Conservation (phyloP, 345 rosid genomes). For the Aethionema arabicum region DNA sequence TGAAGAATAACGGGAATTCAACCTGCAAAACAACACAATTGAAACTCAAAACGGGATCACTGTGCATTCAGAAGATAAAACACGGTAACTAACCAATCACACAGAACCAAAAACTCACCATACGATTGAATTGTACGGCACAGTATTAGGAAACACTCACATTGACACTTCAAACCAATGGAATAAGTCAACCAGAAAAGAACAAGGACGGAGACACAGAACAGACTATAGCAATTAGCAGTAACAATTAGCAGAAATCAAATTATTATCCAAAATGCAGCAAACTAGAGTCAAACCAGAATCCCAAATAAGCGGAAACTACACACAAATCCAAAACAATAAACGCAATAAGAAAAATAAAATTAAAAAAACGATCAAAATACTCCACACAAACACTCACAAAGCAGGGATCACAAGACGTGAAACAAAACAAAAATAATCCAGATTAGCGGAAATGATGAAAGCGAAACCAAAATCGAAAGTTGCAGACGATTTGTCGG, state of each 20-base stretch:
- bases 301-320: slow-evolving; percentile 6
- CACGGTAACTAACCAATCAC: slow-evolving; percentile 1
- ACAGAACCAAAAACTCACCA: slow-evolving; percentile 12
- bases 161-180: slow-evolving; percentile 4
- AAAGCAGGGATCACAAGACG: slow-evolving; percentile 9
- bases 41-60: background rate
- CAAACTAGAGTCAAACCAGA: background rate
- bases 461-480: slow-evolving; percentile 33
- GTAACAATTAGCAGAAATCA: background rate
- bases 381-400: slow-evolving; percentile 10
- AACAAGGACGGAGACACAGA: background rate
- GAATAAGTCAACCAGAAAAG: background rate
- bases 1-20: slow-evolving; percentile 13
- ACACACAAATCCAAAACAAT: slow-evolving; percentile 13
- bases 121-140: slow-evolving; percentile 8
- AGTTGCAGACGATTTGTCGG: slow-evolving; percentile 8
- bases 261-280: slow-evolving; percentile 17
- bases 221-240: background rate
- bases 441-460: slow-evolving; percentile 32
- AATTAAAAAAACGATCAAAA: slow-evolving; percentile 32
- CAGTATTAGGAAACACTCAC: slow-evolving; percentile 16
- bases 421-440: slow-evolving; percentile 6
- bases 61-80: slow-evolving; percentile 13
- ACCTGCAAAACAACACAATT: slow-evolving; percentile 21
- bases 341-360: slow-evolving; percentile 16